These are phyloP conservation scores for Boechera retrofracta DNA, from an alignment of 345 rosid species.

Conservation along the genomic window DNA sequence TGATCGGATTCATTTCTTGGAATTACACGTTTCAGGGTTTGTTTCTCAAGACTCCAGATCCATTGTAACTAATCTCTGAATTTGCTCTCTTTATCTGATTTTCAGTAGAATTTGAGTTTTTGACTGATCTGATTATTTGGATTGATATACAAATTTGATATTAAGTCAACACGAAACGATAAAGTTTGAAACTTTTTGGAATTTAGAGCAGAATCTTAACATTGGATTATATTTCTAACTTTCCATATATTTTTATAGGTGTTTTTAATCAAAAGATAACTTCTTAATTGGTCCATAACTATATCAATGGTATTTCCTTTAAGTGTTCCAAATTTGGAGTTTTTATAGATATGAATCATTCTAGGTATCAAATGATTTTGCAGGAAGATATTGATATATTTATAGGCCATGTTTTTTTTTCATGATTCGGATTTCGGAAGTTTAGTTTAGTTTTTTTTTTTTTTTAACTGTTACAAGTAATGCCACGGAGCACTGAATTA, in stretches of 20 bases:
- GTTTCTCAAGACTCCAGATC: background rate
- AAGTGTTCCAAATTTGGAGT: conserved; percentile 6
- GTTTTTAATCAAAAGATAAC: background rate
- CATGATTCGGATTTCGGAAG: conserved; percentile 5
- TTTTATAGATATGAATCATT: background rate
- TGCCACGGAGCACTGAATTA: background rate
- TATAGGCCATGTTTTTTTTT: background rate
- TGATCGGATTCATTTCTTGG: background rate
- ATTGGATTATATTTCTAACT: background rate
- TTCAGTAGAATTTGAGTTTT: background rate
- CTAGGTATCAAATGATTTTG: background rate
- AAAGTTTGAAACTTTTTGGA: background rate
- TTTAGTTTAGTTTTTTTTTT: background rate
- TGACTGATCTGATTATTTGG: conserved; percentile 6
- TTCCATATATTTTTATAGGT: background rate
- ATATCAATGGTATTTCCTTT: background rate
- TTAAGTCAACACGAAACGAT: background rate
- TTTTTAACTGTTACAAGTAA: background rate
- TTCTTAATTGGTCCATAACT: conserved; percentile 2
- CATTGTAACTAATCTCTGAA: background rate
- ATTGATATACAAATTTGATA: background rate
- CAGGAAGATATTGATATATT: background rate
- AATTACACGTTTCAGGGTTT: background rate
- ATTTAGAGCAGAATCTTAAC: background rate
- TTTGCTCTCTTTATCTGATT: background rate